Percentiles rank a stretch among this genome's conserved stretches.
Conservation (phyloP, 768 basidiomycete species). For the Cyclocybe cylindracea region DNA sequence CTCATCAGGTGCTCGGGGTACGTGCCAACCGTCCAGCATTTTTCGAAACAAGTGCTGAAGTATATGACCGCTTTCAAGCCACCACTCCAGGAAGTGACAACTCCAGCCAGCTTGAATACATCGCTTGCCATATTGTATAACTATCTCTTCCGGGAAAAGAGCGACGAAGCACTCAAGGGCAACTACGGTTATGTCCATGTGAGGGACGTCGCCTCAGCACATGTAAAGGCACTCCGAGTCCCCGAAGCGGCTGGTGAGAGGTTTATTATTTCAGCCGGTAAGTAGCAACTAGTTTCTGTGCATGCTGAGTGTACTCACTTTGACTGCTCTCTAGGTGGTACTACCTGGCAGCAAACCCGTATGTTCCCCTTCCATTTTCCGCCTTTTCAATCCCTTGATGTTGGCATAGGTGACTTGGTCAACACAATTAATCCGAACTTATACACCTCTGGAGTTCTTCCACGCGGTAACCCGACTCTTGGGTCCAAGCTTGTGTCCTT, state of each 20-base stretch:
- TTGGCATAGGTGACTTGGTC: conserved; percentile 4
- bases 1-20: conserved; percentile 31
- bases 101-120: conserved; percentile 1
- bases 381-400: not conserved
- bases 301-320: too few species aligned
- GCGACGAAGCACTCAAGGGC: conserved; percentile 10
- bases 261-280: conserved; percentile 44
- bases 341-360: conserved; percentile 6
- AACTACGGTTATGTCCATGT: conserved; percentile 41
- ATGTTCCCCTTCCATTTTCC: not conserved
- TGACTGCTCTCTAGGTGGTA: not conserved
- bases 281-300: too few species aligned
- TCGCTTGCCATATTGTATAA: conserved; percentile 11
- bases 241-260: conserved; percentile 53
- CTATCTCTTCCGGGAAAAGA: conserved; percentile 11
- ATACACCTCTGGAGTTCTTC: conserved; percentile 7
- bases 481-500: not conserved
- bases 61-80: not conserved
- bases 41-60: too few species aligned
- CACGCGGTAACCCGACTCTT: conserved; percentile 7
- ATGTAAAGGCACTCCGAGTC: conserved; percentile 48
- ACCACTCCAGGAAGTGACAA: not conserved
- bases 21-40: not conserved
- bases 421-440: conserved; percentile 1
- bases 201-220: conserved; percentile 52